Conservation (phyloP, 768 basidiomycete genomes). For the Tulasnella sp. region DNA sequence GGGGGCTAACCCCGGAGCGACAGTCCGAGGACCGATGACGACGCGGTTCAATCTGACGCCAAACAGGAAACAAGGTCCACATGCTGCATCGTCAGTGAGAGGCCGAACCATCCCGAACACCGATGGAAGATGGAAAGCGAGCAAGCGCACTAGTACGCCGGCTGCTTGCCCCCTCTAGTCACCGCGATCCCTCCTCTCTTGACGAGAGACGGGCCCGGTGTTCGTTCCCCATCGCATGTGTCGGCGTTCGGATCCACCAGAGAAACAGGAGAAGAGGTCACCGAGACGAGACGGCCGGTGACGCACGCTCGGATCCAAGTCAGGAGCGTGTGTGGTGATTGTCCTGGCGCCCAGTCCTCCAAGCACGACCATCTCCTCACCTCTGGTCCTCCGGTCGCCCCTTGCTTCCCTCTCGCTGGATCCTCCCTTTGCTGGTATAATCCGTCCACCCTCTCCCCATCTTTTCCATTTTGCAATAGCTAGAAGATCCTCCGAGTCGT, state of each 20-base stretch:
- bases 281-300: slow-evolving; percentile 12
- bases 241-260: neutral
- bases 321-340: neutral
- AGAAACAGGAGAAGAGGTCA: neutral
- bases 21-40: neutral
- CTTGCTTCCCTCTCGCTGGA: neutral
- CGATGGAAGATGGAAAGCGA: neutral
- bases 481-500: neutral
- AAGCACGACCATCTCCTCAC: neutral
- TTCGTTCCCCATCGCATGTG: neutral
- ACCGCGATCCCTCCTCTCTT: slow-evolving; percentile 5
- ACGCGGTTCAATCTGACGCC: neutral
- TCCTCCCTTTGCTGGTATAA: neutral
- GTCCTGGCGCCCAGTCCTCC: neutral
- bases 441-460: neutral
- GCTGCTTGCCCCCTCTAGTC: neutral
- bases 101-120: neutral
- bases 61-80: neutral
- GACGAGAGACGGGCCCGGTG: neutral
- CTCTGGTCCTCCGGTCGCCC: neutral
- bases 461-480: neutral
- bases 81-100: neutral
- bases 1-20: neutral
- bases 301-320: neutral
- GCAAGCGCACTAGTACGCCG: neutral